These are phyloP conservation scores for Zasmidium citrigriseum DNA, from an alignment of 2,329 filamentous ascomycete species.

Conservation along the genomic window DNA sequence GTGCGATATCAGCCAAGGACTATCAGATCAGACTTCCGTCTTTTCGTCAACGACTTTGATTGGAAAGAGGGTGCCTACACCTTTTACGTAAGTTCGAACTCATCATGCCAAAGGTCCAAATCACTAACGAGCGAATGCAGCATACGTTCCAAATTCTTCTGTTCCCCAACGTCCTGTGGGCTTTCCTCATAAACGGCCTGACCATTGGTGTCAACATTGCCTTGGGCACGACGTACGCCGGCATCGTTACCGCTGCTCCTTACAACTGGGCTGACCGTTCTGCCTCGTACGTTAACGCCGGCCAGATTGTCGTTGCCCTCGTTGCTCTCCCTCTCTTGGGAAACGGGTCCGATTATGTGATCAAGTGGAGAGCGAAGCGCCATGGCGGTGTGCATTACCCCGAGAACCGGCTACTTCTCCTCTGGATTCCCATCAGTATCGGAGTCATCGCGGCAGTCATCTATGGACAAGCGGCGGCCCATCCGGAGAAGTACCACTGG, in stretches of 20 bases:
- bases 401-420: slow-evolving; percentile 40
- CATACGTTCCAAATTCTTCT: slow-evolving; percentile 27
- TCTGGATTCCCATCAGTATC: slow-evolving; percentile 40
- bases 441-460: slow-evolving; percentile 42
- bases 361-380: slow-evolving; percentile 38
- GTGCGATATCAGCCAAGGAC: slow-evolving; percentile 41
- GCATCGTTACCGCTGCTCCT: slow-evolving; percentile 36
- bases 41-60: slow-evolving; percentile 43
- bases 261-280: slow-evolving; percentile 40
- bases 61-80: slow-evolving; percentile 38
- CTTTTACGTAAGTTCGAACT: slow-evolving; percentile 16
- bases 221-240: slow-evolving; percentile 45
- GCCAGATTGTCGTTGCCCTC: slow-evolving; percentile 43
- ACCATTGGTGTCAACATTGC: slow-evolving; percentile 46
- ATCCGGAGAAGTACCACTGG: slow-evolving; percentile 27
- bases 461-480: slow-evolving; percentile 36
- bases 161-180: slow-evolving; percentile 48
- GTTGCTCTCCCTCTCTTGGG: slow-evolving; percentile 43
- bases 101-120: not conserved
- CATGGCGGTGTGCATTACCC: slow-evolving; percentile 46
- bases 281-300: slow-evolving; percentile 39
- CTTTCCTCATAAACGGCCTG: slow-evolving; percentile 42
- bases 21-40: slow-evolving; percentile 39
- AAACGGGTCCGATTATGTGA: slow-evolving; percentile 40
- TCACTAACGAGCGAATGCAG: not conserved